phyloP scores from a whole-genome alignment of 2,329 filamentous ascomycete genomes.

The Sporothrix humicola region DNA sequence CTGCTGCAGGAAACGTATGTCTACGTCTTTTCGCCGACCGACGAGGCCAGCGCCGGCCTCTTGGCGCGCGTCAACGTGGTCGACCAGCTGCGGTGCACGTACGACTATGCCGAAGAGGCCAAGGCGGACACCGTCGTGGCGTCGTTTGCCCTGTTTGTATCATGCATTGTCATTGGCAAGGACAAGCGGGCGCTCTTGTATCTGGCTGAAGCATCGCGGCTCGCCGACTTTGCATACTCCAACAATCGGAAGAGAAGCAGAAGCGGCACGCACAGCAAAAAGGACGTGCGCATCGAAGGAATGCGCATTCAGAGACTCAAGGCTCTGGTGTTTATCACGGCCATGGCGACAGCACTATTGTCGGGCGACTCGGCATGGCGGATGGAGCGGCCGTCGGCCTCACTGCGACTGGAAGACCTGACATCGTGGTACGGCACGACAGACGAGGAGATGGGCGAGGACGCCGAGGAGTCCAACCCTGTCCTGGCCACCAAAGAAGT shows the following conservation, averaged over 20 bases:
- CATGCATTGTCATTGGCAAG: not conserved
- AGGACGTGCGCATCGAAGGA: not conserved
- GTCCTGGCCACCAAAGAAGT: not conserved
- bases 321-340: not conserved
- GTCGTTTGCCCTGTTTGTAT: not conserved
- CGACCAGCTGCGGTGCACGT: constrained; percentile 1
- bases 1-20: not conserved
- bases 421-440: constrained; percentile 1
- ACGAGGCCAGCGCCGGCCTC: not conserved
- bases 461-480: not conserved
- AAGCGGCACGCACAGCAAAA: not conserved
- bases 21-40: not conserved
- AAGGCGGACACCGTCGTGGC: not conserved
- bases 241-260: not conserved
- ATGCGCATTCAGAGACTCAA: not conserved
- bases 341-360: not conserved
- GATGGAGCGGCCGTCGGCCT: not conserved
- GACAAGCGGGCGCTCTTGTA: not conserved
- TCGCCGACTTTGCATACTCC: not conserved
- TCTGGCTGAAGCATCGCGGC: not conserved
- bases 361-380: not conserved
- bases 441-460: not conserved
- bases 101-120: not conserved
- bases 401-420: not conserved
- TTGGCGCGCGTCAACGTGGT: not conserved